These are phyloP conservation scores for Lichtheimia hyalospora DNA, from an alignment of 371 early-diverging fungal genomes.

Conservation along the genomic window DNA sequence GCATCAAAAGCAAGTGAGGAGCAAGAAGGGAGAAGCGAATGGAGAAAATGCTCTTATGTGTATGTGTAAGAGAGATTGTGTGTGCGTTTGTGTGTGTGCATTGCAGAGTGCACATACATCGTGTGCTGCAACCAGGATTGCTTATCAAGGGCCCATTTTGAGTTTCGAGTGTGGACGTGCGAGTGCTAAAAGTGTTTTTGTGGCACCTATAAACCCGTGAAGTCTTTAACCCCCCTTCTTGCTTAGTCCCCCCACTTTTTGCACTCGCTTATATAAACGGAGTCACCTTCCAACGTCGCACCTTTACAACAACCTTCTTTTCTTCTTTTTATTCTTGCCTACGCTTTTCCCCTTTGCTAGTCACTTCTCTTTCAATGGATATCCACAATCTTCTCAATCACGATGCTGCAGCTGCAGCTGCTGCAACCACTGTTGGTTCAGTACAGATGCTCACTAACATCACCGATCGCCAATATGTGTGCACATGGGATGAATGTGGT, in stretches of 20 bases:
- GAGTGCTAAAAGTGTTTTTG: slow-evolving; percentile 12
- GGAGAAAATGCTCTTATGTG: too few species aligned
- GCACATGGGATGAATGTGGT: slow-evolving; percentile 63
- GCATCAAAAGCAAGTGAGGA: too few species aligned
- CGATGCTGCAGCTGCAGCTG: slow-evolving; percentile 6
- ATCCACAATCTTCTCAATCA: slow-evolving; percentile 47
- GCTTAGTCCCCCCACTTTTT: background rate
- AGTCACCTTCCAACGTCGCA: slow-evolving; percentile 11
- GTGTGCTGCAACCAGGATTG: slow-evolving; percentile 2
- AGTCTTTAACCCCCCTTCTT: slow-evolving; percentile 1
- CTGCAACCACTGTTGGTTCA: slow-evolving; percentile 1
- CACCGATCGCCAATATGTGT: slow-evolving; percentile 55
- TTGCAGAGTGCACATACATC: background rate
- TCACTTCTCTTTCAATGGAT: slow-evolving; percentile 27
- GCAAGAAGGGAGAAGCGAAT: too few species aligned
- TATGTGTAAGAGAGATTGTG: too few species aligned
- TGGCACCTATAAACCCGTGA: slow-evolving; percentile 15
- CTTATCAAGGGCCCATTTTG: too few species aligned
- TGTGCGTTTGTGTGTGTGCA: background rate
- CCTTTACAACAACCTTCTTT: slow-evolving; percentile 11
- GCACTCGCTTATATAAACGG: slow-evolving; percentile 19
- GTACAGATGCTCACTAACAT: slow-evolving; percentile 8
- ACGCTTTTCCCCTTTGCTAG: background rate
- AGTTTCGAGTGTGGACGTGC: slow-evolving; percentile 5
- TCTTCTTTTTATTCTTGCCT: slow-evolving; percentile 8